Base-by-base conservation (phyloP, 768 basidiomycete genomes). In the Neoboletus magnificus region DNA sequence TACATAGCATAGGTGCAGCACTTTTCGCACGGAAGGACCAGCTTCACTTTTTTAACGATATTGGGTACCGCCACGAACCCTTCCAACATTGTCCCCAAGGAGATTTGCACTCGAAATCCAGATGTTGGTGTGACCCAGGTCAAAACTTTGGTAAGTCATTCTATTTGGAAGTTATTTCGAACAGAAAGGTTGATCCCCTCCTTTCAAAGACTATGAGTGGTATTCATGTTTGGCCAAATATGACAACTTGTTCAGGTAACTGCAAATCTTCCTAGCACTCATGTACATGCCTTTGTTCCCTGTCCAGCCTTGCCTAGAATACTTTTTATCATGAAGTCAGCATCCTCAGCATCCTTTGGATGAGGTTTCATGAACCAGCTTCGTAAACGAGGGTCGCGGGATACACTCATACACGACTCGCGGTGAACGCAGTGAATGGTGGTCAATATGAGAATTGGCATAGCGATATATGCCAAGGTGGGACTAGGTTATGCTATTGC, bases 221-320 rank as follows among this genome's bases (percentile, higher is more conserved):
- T 95, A 95, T 73, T 94, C 92, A 20, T 96, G 93, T 70, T 76
- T 93, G 62, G 86, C 83, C 57, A 81, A 80, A 73, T 94, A 89
- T 64, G 87, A 90, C 56, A 74, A 66, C 16, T 52, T 90, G 67
- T 87, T 89, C 71, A 64, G 30, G 42, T 70, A 48, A 59, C 40
- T 22, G 41, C 22, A 42, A 25, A 54, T 7, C n/a, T 18, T 41
- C 25, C 32, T 42, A 49, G 37, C 22, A 37, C 58, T 32, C 52
- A 2, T 51, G 44, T 49, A 48, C 42, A 51, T 40, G 41, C 52
- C 48, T 40, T 50, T 33, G 12, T 41, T 46, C 20, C 16, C 25
- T 2, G 6, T 27, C 37, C 37, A 7, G 4, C 33, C 48, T 40
- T 55, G 41, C 42, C 9, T 61, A 46, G 35, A 52, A 15, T 52